Evolutionary conservation across 306 rosid genomes (phyloP).

Genomic region (Abrus precatorius): DNA sequence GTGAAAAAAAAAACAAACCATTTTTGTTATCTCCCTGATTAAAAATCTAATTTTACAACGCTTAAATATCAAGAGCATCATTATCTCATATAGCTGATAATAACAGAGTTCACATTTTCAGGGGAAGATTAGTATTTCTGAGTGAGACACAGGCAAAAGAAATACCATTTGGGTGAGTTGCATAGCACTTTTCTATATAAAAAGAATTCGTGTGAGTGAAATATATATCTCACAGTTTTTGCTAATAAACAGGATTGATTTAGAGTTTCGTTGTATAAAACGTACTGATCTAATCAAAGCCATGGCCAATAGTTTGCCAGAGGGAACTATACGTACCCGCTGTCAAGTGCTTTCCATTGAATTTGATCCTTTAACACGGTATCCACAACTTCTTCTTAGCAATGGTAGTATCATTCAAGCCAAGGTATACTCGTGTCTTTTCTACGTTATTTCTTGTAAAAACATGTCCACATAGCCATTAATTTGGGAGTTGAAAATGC

Average conservation of each 20-base stretch:
- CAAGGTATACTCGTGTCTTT: slow-evolving; percentile 44
- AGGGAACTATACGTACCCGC: slow-evolving; percentile 54
- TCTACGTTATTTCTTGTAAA: no score
- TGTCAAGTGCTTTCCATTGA: slow-evolving; percentile 54
- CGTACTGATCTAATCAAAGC: slow-evolving; percentile 59
- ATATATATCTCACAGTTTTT: no score
- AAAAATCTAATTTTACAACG: not conserved
- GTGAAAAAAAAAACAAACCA: no score
- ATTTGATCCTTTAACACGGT: slow-evolving; percentile 47
- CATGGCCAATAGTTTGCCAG: slow-evolving; percentile 57
- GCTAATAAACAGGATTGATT: slow-evolving; percentile 15
- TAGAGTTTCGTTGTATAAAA: slow-evolving; percentile 60
- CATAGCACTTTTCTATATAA: not conserved
- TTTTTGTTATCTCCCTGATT: no score
- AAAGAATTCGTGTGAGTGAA: not conserved
- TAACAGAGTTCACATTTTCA: not conserved
- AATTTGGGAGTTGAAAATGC: no score
- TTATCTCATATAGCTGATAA: not conserved
- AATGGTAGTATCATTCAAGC: slow-evolving; percentile 56
- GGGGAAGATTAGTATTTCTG: slow-evolving; percentile 41
- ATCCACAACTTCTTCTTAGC: slow-evolving; percentile 51
- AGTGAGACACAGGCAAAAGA: slow-evolving; percentile 38
- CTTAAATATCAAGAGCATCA: not conserved
- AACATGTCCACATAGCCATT: no score
- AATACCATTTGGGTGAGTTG: slow-evolving; percentile 51